Conservation (phyloP, 352 stramenopile species). For the Pythium brachiatum region DNA sequence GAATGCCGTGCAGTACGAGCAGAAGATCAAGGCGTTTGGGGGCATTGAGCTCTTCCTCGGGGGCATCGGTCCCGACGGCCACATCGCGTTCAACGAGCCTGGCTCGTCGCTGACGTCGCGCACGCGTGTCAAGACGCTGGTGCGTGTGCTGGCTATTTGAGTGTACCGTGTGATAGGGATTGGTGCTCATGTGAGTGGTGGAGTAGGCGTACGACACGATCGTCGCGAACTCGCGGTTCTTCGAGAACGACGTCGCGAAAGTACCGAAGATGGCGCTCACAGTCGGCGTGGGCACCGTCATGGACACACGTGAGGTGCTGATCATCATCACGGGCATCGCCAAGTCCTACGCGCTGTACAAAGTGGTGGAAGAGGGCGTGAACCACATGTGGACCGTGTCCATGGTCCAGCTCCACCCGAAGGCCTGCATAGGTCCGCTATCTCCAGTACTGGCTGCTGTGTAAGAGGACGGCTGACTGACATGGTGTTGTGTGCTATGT, state of each 20-base stretch:
- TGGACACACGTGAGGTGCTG: conserved; percentile 84
- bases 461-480: not conserved
- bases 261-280: conserved; percentile 91
- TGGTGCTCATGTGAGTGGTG: no score
- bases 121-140: conserved; percentile 87
- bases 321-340: conserved; percentile 86
- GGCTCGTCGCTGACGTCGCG: conserved; percentile 77
- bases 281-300: conserved; percentile 85
- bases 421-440: conserved; percentile 66
- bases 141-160: conserved; percentile 9
- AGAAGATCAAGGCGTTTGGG: conserved; percentile 71
- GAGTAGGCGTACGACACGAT: conserved; percentile 85
- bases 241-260: conserved; percentile 71
- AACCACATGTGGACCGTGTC: conserved; percentile 93
- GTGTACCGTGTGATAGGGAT: no score
- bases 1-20: conserved; percentile 54
- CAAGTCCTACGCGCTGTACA: conserved; percentile 87
- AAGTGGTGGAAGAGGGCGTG: conserved; percentile 88
- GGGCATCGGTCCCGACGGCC: conserved; percentile 90
- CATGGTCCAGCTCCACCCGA: conserved; percentile 80
- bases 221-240: conserved; percentile 88
- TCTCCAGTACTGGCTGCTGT: not conserved
- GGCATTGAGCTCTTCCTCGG: conserved; percentile 92
- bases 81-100: conserved; percentile 93
- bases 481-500: conserved; percentile 5